Evolutionary conservation across 208 protist genomes (phyloP), one percentile per base, ranked within the genome.

Genomic region (Leishmania tropica): DNA sequence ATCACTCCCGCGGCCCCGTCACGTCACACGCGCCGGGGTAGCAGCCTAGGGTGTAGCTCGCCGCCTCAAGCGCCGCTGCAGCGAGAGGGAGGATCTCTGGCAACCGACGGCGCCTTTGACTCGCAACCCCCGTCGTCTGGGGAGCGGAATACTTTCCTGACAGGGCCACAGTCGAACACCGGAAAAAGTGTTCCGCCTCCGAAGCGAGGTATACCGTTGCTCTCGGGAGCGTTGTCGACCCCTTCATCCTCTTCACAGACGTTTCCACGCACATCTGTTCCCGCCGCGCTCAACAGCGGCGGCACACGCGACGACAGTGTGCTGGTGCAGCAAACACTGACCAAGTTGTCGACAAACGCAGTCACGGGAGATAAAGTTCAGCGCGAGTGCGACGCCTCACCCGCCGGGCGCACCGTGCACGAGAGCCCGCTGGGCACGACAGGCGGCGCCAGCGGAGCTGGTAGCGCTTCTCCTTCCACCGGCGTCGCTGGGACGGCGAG

Each of bases 31-130:
- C 68, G n/a, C 37, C 78, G 51, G 65, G 37, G 45, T 42, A 79
- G 56, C 58, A 62, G 56, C 21, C 54, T 48, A 2, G 67, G 48
- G 17, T 64, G 76, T 64, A 71, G 68, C 67, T 84, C 76, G 10
- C 76, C 79, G 70, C 76, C 53, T 35, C 47, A 80, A 8, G 37
- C 70, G 13, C 35, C 47, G 8, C 37, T 65, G 35, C 75, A 21
- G 15, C 53, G 37, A 40, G 75, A 64, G 19, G 37, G n/a, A 11
- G 75, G 37, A 64, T 31, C 75, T n/a, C 24, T 54, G 1, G 37
- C 19, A 31, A 45, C 28, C 21, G 75, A 65, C 21, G 19, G 75
- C 54, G 6, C 21, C 31, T 10, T 24, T 19, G 37, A 78, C 56
- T 78, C 35, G 24, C 54, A 3, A 19, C 15, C 51, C 2, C 73